Evolutionary conservation across 73 alveolate species (phyloP).

Genomic region (Loxodes magnus): DNA sequence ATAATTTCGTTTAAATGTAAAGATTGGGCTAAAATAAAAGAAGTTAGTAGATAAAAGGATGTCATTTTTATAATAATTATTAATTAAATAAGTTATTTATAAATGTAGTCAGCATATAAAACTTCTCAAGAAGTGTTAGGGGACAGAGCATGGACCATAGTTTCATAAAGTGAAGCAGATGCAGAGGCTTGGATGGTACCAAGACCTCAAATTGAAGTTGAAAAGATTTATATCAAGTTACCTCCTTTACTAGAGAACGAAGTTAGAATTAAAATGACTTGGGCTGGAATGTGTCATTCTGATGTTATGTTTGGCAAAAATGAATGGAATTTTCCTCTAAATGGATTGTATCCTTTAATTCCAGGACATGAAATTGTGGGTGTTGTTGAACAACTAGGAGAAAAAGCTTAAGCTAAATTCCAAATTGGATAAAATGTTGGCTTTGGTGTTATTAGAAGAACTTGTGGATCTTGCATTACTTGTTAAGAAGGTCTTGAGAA

Average conservation of each 20-base stretch:
- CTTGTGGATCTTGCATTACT: conserved; percentile 44
- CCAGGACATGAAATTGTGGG: conserved; percentile 42
- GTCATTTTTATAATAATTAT: no score
- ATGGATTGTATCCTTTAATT: conserved; percentile 17
- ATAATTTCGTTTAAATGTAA: no score
- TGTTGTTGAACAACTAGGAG: conserved; percentile 19
- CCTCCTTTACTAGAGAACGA: conserved; percentile 16
- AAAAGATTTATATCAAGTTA: not conserved
- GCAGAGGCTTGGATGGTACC: not conserved
- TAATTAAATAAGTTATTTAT: no score
- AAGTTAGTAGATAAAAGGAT: no score
- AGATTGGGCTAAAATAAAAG: no score
- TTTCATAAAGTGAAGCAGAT: conserved; percentile 1
- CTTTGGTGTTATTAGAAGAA: conserved; percentile 41
- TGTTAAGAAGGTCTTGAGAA: conserved; percentile 50
- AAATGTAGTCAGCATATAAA: no score
- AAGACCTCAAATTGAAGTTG: not conserved
- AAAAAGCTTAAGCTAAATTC: conserved; percentile 15
- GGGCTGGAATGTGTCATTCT: conserved; percentile 5
- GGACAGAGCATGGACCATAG: conserved; percentile 7
- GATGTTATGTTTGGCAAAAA: not conserved
- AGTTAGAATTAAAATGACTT: conserved; percentile 4
- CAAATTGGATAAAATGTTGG: conserved; percentile 44
- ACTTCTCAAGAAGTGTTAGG: conserved; percentile 6
- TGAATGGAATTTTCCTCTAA: not conserved